Evolutionary conservation across 1,284 basidiomycete genomes (phyloP).

Genomic region (Ganoderma lucidum): DNA sequence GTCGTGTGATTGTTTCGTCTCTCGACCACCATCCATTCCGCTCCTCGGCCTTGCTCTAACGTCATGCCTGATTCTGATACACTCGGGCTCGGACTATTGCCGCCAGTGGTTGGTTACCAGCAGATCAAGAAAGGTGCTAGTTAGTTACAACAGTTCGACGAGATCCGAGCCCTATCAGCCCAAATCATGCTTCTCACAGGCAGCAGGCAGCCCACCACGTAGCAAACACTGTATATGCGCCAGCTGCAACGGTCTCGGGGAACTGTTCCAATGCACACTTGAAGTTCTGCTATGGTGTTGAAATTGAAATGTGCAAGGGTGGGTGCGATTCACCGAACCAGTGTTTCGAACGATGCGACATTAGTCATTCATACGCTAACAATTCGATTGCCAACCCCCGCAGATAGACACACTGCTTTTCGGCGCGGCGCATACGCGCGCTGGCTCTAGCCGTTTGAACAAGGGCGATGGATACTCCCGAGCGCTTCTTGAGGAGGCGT

Average conservation of each 20-base stretch:
- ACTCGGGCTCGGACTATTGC: not conserved
- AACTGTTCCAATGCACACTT: not conserved
- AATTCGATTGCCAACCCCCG: not conserved
- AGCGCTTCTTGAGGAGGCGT: not conserved
- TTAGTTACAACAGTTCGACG: not conserved
- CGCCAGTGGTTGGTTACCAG: not conserved
- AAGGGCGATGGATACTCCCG: not conserved
- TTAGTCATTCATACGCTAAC: not conserved
- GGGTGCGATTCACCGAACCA: not conserved
- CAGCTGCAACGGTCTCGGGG: not conserved
- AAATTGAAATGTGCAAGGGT: not conserved
- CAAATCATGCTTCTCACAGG: not conserved
- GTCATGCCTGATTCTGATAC: not conserved
- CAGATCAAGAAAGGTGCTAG: not conserved
- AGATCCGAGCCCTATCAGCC: not conserved
- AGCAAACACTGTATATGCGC: not conserved
- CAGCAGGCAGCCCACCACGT: not conserved
- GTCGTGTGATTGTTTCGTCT: not conserved
- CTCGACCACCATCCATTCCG: not conserved
- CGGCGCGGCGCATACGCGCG: not conserved
- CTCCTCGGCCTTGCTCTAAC: not conserved
- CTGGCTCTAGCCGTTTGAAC: not conserved
- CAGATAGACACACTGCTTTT: not conserved
- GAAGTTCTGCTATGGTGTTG: not conserved
- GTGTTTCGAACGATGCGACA: not conserved